Percentiles rank a stretch among this genome's conserved stretches.
These are phyloP conservation scores for Albizia julibrissin DNA, from an alignment of 306 rosid genomes.

Conservation along the genomic window DNA sequence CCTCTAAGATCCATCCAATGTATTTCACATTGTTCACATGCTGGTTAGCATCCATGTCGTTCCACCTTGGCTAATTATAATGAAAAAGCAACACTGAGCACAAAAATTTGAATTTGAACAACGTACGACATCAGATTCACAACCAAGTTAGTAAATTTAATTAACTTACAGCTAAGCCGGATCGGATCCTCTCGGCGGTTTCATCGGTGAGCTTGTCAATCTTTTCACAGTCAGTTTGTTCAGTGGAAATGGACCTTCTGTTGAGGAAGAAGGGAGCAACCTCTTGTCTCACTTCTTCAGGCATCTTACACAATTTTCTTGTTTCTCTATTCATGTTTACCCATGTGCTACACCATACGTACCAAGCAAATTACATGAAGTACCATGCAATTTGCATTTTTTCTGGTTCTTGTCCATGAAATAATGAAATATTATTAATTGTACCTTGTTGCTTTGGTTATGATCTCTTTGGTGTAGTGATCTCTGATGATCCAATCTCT, in stretches of 20 bases:
- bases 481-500: constrained; percentile 94
- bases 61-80: constrained; percentile 90
- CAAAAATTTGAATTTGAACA: neutral
- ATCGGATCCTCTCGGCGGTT: constrained; percentile 60
- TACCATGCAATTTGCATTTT: neutral
- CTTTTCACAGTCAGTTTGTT: constrained; percentile 60
- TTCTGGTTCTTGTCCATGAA: neutral
- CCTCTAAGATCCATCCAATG: constrained; percentile 98
- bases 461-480: constrained; percentile 63
- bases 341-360: constrained; percentile 70
- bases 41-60: constrained; percentile 95
- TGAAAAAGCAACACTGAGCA: neutral
- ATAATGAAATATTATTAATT: neutral
- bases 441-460: constrained; percentile 86
- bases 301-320: constrained; percentile 78
- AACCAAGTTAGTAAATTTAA: neutral
- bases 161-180: constrained; percentile 82
- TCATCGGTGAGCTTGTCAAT: constrained; percentile 75
- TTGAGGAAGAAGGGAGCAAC: constrained; percentile 69
- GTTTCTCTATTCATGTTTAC: constrained; percentile 94
- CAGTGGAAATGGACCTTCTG: constrained; percentile 53
- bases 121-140: neutral
- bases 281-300: constrained; percentile 76
- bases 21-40: constrained; percentile 95
- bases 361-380: neutral